Evolutionary conservation across 2,329 filamentous ascomycete genomes (phyloP), one percentile per base, ranked within the genome.

Genomic region (Thelonectria olida): DNA sequence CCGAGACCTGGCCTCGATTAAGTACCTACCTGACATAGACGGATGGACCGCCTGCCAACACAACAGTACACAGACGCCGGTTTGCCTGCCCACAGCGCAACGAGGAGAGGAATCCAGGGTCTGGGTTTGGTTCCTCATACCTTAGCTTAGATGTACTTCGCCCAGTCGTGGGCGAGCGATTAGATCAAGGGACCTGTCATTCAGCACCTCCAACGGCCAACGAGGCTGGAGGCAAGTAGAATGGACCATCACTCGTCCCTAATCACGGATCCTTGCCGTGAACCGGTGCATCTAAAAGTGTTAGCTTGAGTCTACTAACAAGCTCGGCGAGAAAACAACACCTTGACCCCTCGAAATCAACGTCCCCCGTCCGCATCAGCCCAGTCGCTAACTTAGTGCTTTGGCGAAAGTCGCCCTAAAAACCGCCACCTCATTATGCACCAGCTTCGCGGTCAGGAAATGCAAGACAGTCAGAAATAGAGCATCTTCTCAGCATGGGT

Each of bases 181-280:
- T n/a, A n/a, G n/a, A n/a, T n/a, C n/a, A n/a, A n/a, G n/a, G n/a
- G n/a, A n/a, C n/a, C n/a, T n/a, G n/a, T n/a, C n/a, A n/a, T n/a
- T n/a, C n/a, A n/a, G n/a, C n/a, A n/a, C n/a, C n/a, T n/a, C n/a
- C 17, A 20, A 28, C 52, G 45, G 28, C 52, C 41, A 48, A 47
- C 52, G 20, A 47, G 22, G 42, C 52, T 39, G 44, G 20, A 22
- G 34, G 23, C 34, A 31, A 25, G 44, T n/a, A n/a, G 44, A 34
- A 31, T 20, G 34, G 42, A 20, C 20, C 17, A 17, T 34, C 38
- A 31, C 41, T 39, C 50, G 10, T 54, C 13, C 23, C 38, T 42
- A 53, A 42, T 36, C 28, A 28, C 28, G 38, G 39, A 36, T 15
- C 19, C 27, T 47, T 54, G 7, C 38, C n/a, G 38, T 41, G 38